phyloP scores from a whole-genome alignment of 108 stramenopile species.

The Cylindrotheca fusiformis region DNA sequence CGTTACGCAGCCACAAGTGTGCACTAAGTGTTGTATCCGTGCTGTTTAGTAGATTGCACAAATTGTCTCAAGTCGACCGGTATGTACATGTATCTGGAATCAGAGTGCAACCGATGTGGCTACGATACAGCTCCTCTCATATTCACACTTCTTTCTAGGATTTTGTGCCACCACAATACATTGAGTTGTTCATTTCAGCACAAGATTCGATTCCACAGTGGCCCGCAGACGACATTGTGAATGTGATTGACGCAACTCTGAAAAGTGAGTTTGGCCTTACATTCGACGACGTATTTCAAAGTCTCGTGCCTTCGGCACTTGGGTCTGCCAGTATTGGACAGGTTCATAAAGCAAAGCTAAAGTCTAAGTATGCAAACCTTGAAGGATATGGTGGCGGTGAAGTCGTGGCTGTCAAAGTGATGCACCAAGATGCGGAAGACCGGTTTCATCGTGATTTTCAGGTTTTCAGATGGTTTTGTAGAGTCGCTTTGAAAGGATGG shows the following conservation, averaged over 20 bases:
- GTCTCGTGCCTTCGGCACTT: conserved; percentile 46
- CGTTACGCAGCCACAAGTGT: neutral
- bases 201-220: conserved; percentile 69
- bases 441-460: conserved; percentile 67
- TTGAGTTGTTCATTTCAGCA: conserved; percentile 45
- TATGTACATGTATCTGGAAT: no score
- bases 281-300: conserved; percentile 64
- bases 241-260: conserved; percentile 40
- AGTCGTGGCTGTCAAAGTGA: conserved; percentile 65
- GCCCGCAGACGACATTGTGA: conserved; percentile 36
- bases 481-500: conserved; percentile 68
- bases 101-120: no score
- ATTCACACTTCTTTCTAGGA: no score
- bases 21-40: neutral
- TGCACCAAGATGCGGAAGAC: conserved; percentile 63
- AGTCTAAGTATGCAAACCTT: neutral
- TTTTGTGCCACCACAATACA: conserved; percentile 67
- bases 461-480: conserved; percentile 66
- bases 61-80: conserved; percentile 54
- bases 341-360: conserved; percentile 54
- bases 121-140: no score
- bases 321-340: conserved; percentile 75
- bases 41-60: conserved; percentile 37
- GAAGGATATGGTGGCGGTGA: conserved; percentile 13
- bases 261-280: conserved; percentile 21